Conservation (phyloP, 2,329 filamentous ascomycete species). For the Aspergillus sp. region DNA sequence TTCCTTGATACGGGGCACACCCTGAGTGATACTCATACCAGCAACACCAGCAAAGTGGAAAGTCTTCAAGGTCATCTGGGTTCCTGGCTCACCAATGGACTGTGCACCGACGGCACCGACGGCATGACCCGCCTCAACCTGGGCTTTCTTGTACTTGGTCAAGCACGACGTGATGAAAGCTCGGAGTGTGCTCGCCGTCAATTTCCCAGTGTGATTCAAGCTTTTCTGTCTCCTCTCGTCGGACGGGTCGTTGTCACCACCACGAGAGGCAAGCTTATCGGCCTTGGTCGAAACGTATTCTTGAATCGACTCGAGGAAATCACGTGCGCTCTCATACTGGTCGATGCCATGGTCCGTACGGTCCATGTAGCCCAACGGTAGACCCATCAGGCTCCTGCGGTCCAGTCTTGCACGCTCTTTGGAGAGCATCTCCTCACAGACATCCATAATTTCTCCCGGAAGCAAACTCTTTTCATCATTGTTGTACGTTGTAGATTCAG, state of each 20-base stretch:
- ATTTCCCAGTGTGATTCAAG: conserved; percentile 68
- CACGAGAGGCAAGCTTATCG: conserved; percentile 45
- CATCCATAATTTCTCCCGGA: conserved; percentile 62
- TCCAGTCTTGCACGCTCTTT: conserved; percentile 58
- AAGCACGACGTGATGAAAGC: conserved; percentile 76
- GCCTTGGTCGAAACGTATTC: conserved; percentile 60
- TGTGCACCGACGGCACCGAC: conserved; percentile 95
- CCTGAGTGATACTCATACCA: conserved; percentile 98
- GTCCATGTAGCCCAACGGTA: conserved; percentile 62
- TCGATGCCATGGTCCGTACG: conserved; percentile 59
- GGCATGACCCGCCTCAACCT: conserved; percentile 88
- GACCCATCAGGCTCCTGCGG: conserved; percentile 53
- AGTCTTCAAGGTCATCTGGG: conserved; percentile 98
- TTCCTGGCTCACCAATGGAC: conserved; percentile 95
- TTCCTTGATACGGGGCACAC: conserved; percentile 99
- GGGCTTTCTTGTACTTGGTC: conserved; percentile 81
- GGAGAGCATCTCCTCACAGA: conserved; percentile 61
- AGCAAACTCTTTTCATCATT: conserved; percentile 66
- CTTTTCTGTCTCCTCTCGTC: conserved; percentile 26
- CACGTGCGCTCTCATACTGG: conserved; percentile 71
- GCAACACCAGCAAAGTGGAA: conserved; percentile 99
- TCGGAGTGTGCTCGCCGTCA: conserved; percentile 64
- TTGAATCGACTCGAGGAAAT: conserved; percentile 71
- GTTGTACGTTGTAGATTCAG: conserved; percentile 65
- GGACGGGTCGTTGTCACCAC: conserved; percentile 23